A percentile compares a stretch with the other conserved stretches of the same genome.
Conservation (phyloP, 2,329 filamentous ascomycete genomes). For the Claviceps arundinis region DNA sequence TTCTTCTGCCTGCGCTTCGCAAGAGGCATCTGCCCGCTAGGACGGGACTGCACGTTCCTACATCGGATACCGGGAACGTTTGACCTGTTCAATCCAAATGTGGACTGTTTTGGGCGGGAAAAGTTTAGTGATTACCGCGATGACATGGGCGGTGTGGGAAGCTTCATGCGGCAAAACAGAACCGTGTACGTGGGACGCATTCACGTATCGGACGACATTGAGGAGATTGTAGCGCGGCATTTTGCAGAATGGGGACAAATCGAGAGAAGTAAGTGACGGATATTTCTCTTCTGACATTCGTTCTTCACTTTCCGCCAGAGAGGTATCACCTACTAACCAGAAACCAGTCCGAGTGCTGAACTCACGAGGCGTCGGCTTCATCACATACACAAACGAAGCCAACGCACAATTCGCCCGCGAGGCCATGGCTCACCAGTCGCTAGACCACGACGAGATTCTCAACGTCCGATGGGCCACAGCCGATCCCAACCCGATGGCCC, state of each 20-base stretch:
- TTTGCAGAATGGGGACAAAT: constrained; percentile 95
- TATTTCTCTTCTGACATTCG: background rate
- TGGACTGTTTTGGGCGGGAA: constrained; percentile 83
- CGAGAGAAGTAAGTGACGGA: constrained; percentile 46
- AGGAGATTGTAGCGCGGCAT: constrained; percentile 87
- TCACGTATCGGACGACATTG: constrained; percentile 91
- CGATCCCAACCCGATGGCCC: constrained; percentile 89
- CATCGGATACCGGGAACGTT: constrained; percentile 77
- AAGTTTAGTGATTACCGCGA: constrained; percentile 89
- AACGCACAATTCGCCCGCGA: constrained; percentile 88
- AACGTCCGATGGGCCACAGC: constrained; percentile 97
- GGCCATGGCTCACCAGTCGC: constrained; percentile 85
- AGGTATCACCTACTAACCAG: background rate
- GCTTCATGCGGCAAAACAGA: constrained; percentile 84
- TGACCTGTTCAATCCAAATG: constrained; percentile 84
- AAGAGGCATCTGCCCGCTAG: constrained; percentile 68
- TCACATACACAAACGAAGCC: constrained; percentile 85
- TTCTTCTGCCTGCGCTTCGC: constrained; percentile 93
- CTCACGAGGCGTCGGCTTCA: constrained; percentile 78
- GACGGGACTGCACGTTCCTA: constrained; percentile 86
- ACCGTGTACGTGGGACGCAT: constrained; percentile 91
- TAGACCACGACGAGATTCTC: constrained; percentile 84
- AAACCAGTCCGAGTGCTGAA: constrained; percentile 62
- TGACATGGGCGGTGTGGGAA: constrained; percentile 95
- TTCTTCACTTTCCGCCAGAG: background rate